Percentiles rank a stretch among this genome's conserved stretches.
Evolutionary conservation across 495 filamentous ascomycete species (phyloP).

Genomic region (Collariella sp.): DNA sequence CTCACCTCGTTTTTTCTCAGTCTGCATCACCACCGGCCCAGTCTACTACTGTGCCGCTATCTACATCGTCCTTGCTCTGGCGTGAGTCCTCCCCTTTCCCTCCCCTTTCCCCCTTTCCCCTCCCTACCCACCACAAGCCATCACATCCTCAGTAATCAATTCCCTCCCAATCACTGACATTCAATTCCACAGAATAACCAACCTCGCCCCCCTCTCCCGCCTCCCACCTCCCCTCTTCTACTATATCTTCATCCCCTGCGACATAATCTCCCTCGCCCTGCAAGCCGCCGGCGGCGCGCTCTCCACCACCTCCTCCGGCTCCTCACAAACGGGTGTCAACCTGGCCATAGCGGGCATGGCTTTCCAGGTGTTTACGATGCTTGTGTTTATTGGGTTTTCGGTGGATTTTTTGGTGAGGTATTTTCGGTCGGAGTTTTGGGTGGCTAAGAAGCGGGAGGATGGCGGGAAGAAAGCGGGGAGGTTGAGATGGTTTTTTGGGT

Average conservation of each 20-base stretch:
- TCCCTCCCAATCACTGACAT: neutral
- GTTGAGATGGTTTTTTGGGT: constrained; percentile 34
- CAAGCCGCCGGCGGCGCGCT: constrained; percentile 45
- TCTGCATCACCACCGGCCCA: constrained; percentile 45
- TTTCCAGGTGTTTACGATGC: constrained; percentile 39
- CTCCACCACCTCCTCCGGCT: constrained; percentile 24
- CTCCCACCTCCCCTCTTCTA: constrained; percentile 42
- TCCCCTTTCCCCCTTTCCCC: neutral
- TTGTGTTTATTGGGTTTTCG: constrained; percentile 33
- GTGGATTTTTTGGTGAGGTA: constrained; percentile 36
- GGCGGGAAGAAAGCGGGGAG: neutral
- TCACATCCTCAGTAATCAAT: neutral
- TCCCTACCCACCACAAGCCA: constrained; percentile 4
- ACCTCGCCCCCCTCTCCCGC: constrained; percentile 38
- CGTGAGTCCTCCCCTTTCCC: constrained; percentile 17
- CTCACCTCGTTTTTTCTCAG: constrained; percentile 4
- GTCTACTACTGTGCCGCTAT: constrained; percentile 46
- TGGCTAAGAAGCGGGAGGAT: too few species aligned
- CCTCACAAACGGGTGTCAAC: constrained; percentile 29
- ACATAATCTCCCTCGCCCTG: constrained; percentile 42
- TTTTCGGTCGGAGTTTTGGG: constrained; percentile 4
- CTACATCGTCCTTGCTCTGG: constrained; percentile 39
- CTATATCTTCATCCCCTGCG: constrained; percentile 47
- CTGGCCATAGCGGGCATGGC: constrained; percentile 44
- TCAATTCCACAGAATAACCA: constrained; percentile 30